phyloP scores from a whole-genome alignment of 2,329 filamentous ascomycete genomes.

The Lachnellula cervina region DNA sequence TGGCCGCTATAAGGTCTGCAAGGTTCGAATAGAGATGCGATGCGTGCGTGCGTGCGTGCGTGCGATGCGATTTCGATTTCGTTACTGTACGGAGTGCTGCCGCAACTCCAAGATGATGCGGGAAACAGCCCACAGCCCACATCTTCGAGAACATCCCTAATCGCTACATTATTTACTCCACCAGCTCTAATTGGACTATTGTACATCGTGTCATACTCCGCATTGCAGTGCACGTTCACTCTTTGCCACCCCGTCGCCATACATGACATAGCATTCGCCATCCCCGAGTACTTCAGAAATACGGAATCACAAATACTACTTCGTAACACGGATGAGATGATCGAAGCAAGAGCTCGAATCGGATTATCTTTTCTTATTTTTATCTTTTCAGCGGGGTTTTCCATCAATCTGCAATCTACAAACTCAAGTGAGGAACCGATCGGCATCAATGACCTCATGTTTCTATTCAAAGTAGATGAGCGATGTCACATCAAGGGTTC shows the following conservation, averaged over 20 bases:
- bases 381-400: background rate
- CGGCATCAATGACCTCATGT: constrained; percentile 11
- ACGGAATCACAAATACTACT: background rate
- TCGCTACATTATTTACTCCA: too few species aligned
- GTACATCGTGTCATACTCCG: background rate
- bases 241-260: background rate
- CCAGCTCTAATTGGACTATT: background rate
- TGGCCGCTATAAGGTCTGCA: constrained; percentile 14
- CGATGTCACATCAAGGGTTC: constrained; percentile 2
- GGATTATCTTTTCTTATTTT: background rate
- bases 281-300: background rate
- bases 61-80: too few species aligned
- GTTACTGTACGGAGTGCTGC: too few species aligned
- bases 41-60: too few species aligned
- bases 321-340: too few species aligned
- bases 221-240: background rate
- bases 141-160: too few species aligned
- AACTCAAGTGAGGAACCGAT: constrained; percentile 9
- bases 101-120: too few species aligned
- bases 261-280: background rate
- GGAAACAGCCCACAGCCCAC: too few species aligned
- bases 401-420: constrained; percentile 3
- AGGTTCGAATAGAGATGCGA: background rate
- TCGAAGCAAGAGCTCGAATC: background rate
- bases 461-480: constrained; percentile 4